Evolutionary conservation across 1,284 basidiomycete species (phyloP), one percentile per base, ranked within the genome.

Genomic region (Ceratobasidium sp.): DNA sequence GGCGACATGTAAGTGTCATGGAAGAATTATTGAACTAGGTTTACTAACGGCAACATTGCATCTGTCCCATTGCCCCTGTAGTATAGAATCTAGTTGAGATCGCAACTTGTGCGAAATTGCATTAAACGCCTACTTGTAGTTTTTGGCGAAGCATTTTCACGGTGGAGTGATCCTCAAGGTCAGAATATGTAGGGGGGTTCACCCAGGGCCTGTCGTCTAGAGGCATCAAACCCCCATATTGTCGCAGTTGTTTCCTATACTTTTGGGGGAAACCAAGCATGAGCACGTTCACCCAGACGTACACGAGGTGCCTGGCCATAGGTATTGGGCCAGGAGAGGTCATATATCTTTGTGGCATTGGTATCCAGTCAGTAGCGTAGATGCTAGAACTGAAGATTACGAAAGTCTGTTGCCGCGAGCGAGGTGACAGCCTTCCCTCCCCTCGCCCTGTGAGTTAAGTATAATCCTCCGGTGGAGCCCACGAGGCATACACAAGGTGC

Each of bases 61-160:
- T 27, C 64, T 51, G 41, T 66, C 64, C 64, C 64, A 66, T 27
- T 66, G 49, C 37, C 54, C 64, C 64, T 46, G 27, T 4, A n/a
- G 2, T 37, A 31, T 19, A 31, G 16, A 14, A 27, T 1, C n/a
- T 31, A 13, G 29, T 27, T 6, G 4, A 9, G 0, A 29, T 27
- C 8, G 19, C 34, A 13, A 34, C 29, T 8, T 13, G 31, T 7
- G 37, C n/a, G 19, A 48, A 5, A 65, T 49, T 0, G n/a, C 1
- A 3, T 16, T 51, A 16, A 53, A 29, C 22, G 14, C 48, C 24
- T 41, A 66, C 64, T 24, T 66, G 64, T 37, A 54, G 64, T 27
- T 54, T 66, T 53, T 54, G 27, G 27, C 64, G 48, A 29, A 54
- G 49, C 1, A 49, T 54, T 39, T 53, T 54, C 27, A 48, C n/a